Evolutionary conservation across 805 yeast species (phyloP).

Genomic region (Nakazawaea peltata): DNA sequence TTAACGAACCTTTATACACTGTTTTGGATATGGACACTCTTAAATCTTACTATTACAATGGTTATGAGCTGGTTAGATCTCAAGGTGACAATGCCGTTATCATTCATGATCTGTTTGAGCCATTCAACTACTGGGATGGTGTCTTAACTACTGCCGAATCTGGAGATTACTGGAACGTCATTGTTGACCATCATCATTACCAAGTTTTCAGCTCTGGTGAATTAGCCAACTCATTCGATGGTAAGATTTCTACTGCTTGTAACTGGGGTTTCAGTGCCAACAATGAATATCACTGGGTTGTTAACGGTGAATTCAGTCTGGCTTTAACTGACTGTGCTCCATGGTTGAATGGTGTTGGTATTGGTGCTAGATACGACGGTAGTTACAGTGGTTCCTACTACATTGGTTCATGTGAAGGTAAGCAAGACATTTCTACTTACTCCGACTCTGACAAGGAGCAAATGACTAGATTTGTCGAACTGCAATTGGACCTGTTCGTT

Average conservation of each 20-base stretch:
- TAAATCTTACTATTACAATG: slow-evolving; percentile 29
- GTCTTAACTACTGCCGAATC: slow-evolving; percentile 26
- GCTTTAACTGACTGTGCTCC: slow-evolving; percentile 64
- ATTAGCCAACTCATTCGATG: slow-evolving; percentile 46
- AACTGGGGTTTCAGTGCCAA: slow-evolving; percentile 34
- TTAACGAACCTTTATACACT: slow-evolving; percentile 66
- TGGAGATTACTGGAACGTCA: slow-evolving; percentile 47
- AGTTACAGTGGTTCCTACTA: slow-evolving; percentile 30
- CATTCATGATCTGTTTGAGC: slow-evolving; percentile 60
- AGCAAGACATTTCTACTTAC: slow-evolving; percentile 34
- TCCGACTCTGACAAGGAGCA: slow-evolving; percentile 29
- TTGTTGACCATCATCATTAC: slow-evolving; percentile 85
- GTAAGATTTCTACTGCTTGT: slow-evolving; percentile 52
- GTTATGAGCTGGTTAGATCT: slow-evolving; percentile 35
- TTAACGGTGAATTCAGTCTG: slow-evolving; percentile 67
- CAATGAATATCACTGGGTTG: slow-evolving; percentile 36
- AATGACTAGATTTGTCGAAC: slow-evolving; percentile 50
- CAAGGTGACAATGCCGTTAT: slow-evolving; percentile 36
- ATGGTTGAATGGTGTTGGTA: slow-evolving; percentile 63
- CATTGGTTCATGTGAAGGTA: slow-evolving; percentile 36
- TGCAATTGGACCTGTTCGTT: slow-evolving; percentile 40
- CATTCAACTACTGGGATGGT: slow-evolving; percentile 46
- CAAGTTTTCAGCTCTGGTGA: slow-evolving; percentile 74
- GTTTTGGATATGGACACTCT: slow-evolving; percentile 35
- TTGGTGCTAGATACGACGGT: slow-evolving; percentile 58